These are phyloP conservation scores for Tetrahymena malaccensis DNA, from an alignment of 73 alveolate species.

Conservation along the genomic window DNA sequence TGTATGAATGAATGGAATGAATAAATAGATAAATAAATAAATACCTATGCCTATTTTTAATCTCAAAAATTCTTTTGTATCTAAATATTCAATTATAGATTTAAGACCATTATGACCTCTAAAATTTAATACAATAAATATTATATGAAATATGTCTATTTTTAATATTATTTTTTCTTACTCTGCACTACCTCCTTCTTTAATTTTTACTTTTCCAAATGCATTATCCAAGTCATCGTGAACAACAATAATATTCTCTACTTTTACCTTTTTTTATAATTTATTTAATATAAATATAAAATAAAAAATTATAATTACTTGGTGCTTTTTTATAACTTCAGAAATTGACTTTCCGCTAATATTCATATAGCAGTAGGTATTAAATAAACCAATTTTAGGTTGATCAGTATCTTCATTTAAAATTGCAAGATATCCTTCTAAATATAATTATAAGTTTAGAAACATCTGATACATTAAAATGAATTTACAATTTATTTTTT, in stretches of 20 bases:
- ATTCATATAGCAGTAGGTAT: conserved; percentile 16
- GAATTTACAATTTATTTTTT: not conserved
- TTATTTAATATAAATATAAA: not conserved
- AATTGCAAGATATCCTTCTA: not conserved
- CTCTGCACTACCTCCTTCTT: conserved; percentile 36
- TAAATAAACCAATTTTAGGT: not conserved
- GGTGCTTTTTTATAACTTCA: not conserved
- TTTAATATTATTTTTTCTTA: not conserved
- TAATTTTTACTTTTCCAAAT: conserved; percentile 20
- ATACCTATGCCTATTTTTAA: conserved; percentile 31
- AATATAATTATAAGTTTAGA: not conserved
- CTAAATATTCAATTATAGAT: conserved; percentile 18
- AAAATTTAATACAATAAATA: not conserved
- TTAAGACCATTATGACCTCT: conserved; percentile 37
- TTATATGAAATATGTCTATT: too few species aligned
- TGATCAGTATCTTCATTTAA: not conserved
- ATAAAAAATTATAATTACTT: not conserved
- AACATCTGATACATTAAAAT: too few species aligned
- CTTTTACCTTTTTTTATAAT: not conserved
- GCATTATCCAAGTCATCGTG: conserved; percentile 23
- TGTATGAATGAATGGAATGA: too few species aligned
- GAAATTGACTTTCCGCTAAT: conserved; percentile 5
- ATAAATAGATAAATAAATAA: not conserved
- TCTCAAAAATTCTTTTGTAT: conserved; percentile 6
- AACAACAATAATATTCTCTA: conserved; percentile 1